phyloP scores from a whole-genome alignment of 331 rosid species.

The Telfairia occidentalis region DNA sequence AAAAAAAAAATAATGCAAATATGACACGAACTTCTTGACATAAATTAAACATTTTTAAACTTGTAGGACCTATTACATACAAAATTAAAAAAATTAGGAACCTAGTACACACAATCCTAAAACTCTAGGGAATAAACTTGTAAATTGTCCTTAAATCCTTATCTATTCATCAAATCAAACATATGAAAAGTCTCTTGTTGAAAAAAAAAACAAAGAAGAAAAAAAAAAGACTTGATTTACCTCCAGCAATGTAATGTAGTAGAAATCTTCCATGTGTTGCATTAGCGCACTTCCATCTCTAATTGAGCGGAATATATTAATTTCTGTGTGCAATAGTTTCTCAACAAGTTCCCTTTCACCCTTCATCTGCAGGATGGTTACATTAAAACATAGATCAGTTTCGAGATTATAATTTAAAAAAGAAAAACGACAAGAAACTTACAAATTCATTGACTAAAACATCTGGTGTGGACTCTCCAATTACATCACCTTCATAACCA shows the following conservation, averaged over 20 bases:
- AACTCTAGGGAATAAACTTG: too few species aligned
- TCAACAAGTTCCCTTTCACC: conserved; percentile 90
- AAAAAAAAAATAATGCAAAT: too few species aligned
- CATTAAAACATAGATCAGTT: background rate
- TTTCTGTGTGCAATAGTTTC: conserved; percentile 78
- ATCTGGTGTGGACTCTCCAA: conserved; percentile 94
- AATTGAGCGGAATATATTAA: conserved; percentile 75
- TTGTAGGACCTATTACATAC: too few species aligned
- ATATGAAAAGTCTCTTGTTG: too few species aligned
- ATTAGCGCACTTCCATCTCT: conserved; percentile 92
- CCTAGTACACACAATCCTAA: too few species aligned
- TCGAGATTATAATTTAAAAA: background rate
- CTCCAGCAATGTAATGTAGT: conserved; percentile 80
- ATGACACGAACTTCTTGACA: too few species aligned
- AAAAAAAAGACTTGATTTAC: too few species aligned
- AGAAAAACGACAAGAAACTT: conserved; percentile 17
- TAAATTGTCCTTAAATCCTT: too few species aligned
- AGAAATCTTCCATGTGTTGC: conserved; percentile 99
- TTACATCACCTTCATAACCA: conserved; percentile 71
- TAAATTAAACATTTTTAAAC: too few species aligned
- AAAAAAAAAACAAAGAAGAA: too few species aligned
- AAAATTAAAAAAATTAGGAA: too few species aligned
- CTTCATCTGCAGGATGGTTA: conserved; percentile 52
- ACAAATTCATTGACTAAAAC: conserved; percentile 82
- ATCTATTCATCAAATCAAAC: too few species aligned